Base-by-base conservation (phyloP, 164 flowering plant genomes). In the Berberis vulgaris region DNA sequence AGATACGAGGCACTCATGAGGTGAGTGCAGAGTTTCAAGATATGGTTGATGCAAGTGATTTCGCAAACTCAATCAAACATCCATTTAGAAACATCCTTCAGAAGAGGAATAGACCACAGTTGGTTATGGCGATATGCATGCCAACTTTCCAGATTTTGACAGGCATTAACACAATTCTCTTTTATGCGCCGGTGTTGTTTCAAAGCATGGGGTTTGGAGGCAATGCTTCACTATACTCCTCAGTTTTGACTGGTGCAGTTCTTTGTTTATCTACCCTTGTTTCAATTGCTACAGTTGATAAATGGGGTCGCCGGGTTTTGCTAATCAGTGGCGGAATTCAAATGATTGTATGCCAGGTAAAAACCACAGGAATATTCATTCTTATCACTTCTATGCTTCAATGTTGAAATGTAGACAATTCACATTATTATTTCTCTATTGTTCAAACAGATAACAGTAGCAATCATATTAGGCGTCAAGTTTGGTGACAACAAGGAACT, bases 131-230 rank as follows among this genome's bases (percentile, higher is more conserved):
- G 4, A 78, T 89, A 11, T 82, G 76, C 76, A 86, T 89, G 97
- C 98, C 97, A 0, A 78, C 77, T 1, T 93, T 88, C 55, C 96
- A 93, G 78, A 89, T 88, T 40, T 81, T 93, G 45, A 92, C 96
- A 0, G 94, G 98, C 69, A 89, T 86, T 44, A 89, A 93, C 66
- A 85, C 96, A 0, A 88, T 92, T 62, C 85, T 89, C 39, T 92
- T 92, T 75, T 88, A 92, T 60, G 96, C 98, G 13, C 98, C 98
- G 1, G 88, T 93, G 7, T 66, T 93, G 68, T 93, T 93, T 72
- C 91, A 85, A 68, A 85, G 82, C 49, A 75, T 93, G 97, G 98
- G 97, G 5, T 88, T 93, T 55, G 79, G 77, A 38, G 84, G 85
- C 45, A 75, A 81, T 70, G 89, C 97, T 55, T 68, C 97, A 2